Conservation (phyloP, 768 basidiomycete species). For the Boletus sensibilis region DNA sequence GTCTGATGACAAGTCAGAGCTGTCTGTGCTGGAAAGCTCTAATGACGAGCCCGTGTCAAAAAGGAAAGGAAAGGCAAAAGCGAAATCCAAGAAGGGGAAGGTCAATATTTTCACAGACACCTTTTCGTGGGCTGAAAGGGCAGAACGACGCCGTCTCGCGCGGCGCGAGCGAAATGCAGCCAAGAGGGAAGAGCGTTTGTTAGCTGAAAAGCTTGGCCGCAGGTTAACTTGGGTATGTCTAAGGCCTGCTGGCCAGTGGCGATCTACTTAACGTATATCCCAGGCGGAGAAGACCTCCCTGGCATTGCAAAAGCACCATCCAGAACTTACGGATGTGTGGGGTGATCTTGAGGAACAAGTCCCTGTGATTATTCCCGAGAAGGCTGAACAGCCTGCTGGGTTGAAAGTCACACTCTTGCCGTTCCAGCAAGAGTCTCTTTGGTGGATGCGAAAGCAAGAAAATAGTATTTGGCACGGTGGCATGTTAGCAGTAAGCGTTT, state of each 20-base stretch:
- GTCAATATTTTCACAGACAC: background rate
- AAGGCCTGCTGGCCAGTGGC: conserved; percentile 6
- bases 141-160: conserved; percentile 15
- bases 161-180: conserved; percentile 28
- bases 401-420: conserved; percentile 85
- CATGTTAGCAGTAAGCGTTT: conserved; percentile 74
- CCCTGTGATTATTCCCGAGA: conserved; percentile 59
- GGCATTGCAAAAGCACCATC: conserved; percentile 66
- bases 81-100: conserved; percentile 22
- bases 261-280: conserved; percentile 5
- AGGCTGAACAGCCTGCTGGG: conserved; percentile 76
- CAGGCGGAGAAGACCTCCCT: conserved; percentile 73
- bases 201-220: conserved; percentile 64
- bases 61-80: conserved; percentile 34
- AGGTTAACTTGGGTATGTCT: conserved; percentile 65
- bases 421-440: conserved; percentile 93
- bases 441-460: conserved; percentile 97
- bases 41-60: conserved; percentile 25
- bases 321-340: conserved; percentile 83
- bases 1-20: conserved; percentile 10
- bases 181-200: conserved; percentile 47
- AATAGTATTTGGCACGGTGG: conserved; percentile 84
- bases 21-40: conserved; percentile 6
- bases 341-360: conserved; percentile 72
- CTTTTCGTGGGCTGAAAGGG: conserved; percentile 10